A percentile compares a stretch with the other conserved stretches of the same genome.
Evolutionary conservation across 148 eudicot genomes (phyloP).

Genomic region (Vaccinium vitisidaea): DNA sequence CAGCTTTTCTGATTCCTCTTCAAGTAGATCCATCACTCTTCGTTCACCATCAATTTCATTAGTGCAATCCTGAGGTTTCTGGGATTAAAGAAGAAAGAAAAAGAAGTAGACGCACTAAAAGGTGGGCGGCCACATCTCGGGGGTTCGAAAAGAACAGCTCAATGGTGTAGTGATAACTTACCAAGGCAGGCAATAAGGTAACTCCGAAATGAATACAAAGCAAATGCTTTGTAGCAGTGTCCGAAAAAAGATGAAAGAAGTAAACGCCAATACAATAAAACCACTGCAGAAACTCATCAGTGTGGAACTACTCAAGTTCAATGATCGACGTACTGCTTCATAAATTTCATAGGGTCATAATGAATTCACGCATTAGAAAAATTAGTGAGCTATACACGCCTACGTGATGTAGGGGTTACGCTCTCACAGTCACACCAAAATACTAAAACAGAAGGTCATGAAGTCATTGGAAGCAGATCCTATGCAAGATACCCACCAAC

Average conservation of each 20-base stretch:
- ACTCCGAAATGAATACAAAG: slow-evolving; percentile 86
- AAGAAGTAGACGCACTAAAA: background rate
- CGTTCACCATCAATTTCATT: slow-evolving; percentile 40
- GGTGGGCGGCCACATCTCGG: background rate
- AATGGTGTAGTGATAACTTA: slow-evolving; percentile 32
- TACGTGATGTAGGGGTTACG: background rate
- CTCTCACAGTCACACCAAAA: background rate
- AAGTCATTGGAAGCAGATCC: background rate
- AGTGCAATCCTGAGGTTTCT: background rate
- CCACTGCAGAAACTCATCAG: too few species aligned
- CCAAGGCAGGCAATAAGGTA: slow-evolving; percentile 91
- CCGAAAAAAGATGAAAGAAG: too few species aligned
- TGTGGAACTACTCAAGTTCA: too few species aligned
- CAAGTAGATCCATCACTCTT: slow-evolving; percentile 54
- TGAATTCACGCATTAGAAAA: background rate
- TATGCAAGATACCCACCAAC: background rate
- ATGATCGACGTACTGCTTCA: too few species aligned
- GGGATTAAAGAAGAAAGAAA: background rate
- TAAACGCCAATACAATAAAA: too few species aligned
- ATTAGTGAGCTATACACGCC: background rate
- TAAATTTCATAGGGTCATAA: too few species aligned
- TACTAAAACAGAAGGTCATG: background rate
- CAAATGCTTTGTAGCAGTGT: slow-evolving; percentile 71
- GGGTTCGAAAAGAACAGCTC: background rate
- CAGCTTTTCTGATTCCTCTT: slow-evolving; percentile 54